A percentile compares a stretch with the other conserved stretches of the same genome.
Evolutionary conservation across 83 land plant genomes (phyloP).

Genomic region (Isoetes engelmannii): DNA sequence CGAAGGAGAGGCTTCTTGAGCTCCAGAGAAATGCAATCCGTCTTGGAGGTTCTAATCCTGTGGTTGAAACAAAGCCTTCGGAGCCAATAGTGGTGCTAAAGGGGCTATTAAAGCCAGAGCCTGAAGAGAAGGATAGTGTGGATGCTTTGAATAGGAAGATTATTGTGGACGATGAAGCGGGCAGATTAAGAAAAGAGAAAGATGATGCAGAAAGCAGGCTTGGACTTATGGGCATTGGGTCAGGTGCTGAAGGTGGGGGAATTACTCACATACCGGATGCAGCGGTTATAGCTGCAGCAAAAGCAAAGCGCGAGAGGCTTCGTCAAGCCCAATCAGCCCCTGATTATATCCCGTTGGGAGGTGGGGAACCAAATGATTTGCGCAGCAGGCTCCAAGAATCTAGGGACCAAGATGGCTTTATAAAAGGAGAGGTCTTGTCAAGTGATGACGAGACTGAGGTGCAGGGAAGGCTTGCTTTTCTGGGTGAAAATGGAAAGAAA

Average conservation of each 20-base stretch:
- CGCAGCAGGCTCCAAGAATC: constrained; percentile 24
- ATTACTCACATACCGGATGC: constrained; percentile 61
- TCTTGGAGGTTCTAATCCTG: constrained; percentile 48
- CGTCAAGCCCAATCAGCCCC: constrained; percentile 60
- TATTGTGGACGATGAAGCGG: neutral
- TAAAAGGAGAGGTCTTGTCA: constrained; percentile 45
- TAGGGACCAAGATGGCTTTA: constrained; percentile 14
- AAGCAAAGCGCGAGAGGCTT: constrained; percentile 66
- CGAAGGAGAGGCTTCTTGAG: constrained; percentile 76
- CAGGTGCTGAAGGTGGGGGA: constrained; percentile 34
- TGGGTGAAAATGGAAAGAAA: constrained; percentile 44
- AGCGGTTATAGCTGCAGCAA: constrained; percentile 65
- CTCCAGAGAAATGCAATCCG: constrained; percentile 82
- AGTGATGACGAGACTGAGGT: constrained; percentile 61
- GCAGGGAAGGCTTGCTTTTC: constrained; percentile 56
- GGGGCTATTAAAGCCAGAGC: constrained; percentile 62
- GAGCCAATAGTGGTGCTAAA: constrained; percentile 80
- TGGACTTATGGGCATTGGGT: constrained; percentile 43
- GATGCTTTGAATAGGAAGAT: neutral
- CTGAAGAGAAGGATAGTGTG: neutral
- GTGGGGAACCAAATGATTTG: constrained; percentile 42
- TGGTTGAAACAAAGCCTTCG: constrained; percentile 24
- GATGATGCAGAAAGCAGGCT: constrained; percentile 42
- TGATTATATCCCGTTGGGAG: constrained; percentile 58
- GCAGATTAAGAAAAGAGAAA: neutral